Percentiles rank a stretch among this genome's conserved stretches.
These are phyloP conservation scores for Herpetospermum pedunculosum DNA, from an alignment of 306 rosid species.

Conservation along the genomic window DNA sequence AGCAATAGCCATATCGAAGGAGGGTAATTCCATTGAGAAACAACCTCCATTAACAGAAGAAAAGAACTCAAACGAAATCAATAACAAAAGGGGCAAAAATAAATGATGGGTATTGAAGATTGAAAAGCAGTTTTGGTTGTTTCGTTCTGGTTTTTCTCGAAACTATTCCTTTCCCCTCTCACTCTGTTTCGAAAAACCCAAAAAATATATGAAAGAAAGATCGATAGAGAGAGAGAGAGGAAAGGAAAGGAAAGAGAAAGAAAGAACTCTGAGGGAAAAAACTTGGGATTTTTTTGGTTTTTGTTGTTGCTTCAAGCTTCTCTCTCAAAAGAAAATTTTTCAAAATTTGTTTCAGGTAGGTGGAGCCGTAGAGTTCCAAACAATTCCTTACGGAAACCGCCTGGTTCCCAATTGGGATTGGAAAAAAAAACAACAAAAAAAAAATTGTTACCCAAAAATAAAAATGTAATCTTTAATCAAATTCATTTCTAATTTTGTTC, in stretches of 20 bases:
- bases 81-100: background rate
- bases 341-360: constrained; percentile 22
- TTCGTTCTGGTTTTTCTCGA: background rate
- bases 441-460: background rate
- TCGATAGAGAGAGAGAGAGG: background rate
- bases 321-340: constrained; percentile 18
- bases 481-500: background rate
- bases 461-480: background rate
- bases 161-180: background rate
- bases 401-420: constrained; percentile 15
- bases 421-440: background rate
- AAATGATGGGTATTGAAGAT: background rate
- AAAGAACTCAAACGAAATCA: background rate
- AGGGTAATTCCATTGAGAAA: constrained; percentile 36
- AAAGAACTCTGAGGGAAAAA: constrained; percentile 5
- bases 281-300: constrained; percentile 8
- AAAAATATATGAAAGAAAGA: background rate
- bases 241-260: background rate
- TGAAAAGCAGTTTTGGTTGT: background rate
- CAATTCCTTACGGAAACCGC: constrained; percentile 41
- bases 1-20: constrained; percentile 4
- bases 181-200: background rate
- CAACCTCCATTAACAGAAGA: constrained; percentile 22
- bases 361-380: constrained; percentile 18
- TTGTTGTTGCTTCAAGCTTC: constrained; percentile 19